phyloP scores from a whole-genome alignment of 306 rosid species.

The Fagus sylvatica region DNA sequence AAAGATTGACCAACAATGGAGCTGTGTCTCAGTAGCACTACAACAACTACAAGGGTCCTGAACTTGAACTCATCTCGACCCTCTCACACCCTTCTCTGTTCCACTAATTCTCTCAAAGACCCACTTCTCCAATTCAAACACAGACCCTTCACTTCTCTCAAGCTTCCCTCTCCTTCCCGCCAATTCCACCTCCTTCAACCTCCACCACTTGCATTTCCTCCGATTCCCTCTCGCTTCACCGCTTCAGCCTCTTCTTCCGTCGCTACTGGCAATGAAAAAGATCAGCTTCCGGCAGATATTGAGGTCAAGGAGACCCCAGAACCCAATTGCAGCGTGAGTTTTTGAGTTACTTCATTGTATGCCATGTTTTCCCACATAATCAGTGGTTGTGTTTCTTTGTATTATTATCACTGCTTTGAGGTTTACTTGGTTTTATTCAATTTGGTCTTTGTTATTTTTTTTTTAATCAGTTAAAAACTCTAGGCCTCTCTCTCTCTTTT shows the following conservation, averaged over 20 bases:
- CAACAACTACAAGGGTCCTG: conserved; percentile 31
- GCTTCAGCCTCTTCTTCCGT: conserved; percentile 55
- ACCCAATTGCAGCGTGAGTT: conserved; percentile 70
- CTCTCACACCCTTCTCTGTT: too few species aligned
- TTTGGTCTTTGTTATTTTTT: not conserved
- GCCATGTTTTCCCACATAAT: not conserved
- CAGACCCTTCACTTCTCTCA: conserved; percentile 20
- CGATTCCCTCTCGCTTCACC: conserved; percentile 31
- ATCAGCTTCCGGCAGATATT: conserved; percentile 64
- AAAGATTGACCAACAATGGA: conserved; percentile 53
- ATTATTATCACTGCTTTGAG: not conserved
- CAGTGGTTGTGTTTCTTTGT: not conserved
- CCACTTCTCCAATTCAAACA: conserved; percentile 21
- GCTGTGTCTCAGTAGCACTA: conserved; percentile 54
- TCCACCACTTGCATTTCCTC: conserved; percentile 13
- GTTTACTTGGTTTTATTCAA: not conserved
- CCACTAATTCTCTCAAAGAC: conserved; percentile 18
- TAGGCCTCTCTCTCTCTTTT: not conserved
- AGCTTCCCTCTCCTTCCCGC: conserved; percentile 32
- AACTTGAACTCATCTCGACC: conserved; percentile 33
- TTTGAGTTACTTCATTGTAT: not conserved
- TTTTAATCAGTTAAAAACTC: not conserved
- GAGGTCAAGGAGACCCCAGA: conserved; percentile 59
- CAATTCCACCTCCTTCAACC: conserved; percentile 34
- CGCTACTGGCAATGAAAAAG: conserved; percentile 34